Evolutionary conservation across 2,329 filamentous ascomycete genomes (phyloP).

Genomic region (Claviceps sp.): DNA sequence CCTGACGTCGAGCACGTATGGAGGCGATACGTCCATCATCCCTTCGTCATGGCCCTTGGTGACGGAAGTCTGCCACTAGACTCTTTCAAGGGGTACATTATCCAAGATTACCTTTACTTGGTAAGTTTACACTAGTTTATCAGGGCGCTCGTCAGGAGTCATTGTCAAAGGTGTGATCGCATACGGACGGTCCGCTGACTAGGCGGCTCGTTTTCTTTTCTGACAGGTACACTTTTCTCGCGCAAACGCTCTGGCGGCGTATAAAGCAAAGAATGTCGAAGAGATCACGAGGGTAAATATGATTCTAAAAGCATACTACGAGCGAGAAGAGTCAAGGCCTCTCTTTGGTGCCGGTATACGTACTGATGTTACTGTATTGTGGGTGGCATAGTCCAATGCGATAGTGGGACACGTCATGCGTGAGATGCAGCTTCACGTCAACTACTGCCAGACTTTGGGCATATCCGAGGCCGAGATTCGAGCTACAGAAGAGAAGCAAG

Average conservation of each 20-base stretch:
- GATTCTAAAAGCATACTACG: not conserved
- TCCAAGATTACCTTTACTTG: slow-evolving; percentile 86
- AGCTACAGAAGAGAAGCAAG: slow-evolving; percentile 58
- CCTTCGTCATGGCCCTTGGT: slow-evolving; percentile 67
- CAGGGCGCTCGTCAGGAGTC: not conserved
- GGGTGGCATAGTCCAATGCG: slow-evolving; percentile 20
- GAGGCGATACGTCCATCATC: slow-evolving; percentile 65
- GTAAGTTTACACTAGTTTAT: slow-evolving; percentile 28
- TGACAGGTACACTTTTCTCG: slow-evolving; percentile 69
- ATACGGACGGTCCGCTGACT: not conserved
- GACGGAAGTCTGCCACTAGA: slow-evolving; percentile 60
- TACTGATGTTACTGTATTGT: not conserved
- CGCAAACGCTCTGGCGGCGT: slow-evolving; percentile 72
- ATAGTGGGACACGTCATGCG: slow-evolving; percentile 65
- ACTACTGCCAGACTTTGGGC: slow-evolving; percentile 72
- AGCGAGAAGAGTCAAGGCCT: not conserved
- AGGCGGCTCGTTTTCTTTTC: not conserved
- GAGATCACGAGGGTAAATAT: slow-evolving; percentile 52
- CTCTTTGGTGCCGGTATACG: too few relatives aligned
- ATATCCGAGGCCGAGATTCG: slow-evolving; percentile 62
- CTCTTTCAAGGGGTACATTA: slow-evolving; percentile 76
- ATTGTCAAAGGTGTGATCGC: too few relatives aligned
- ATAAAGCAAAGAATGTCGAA: slow-evolving; percentile 63
- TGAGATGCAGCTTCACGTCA: slow-evolving; percentile 70
- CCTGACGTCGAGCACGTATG: slow-evolving; percentile 63